phyloP scores from a whole-genome alignment of 148 eudicot genomes.

The Spergularia marina region DNA sequence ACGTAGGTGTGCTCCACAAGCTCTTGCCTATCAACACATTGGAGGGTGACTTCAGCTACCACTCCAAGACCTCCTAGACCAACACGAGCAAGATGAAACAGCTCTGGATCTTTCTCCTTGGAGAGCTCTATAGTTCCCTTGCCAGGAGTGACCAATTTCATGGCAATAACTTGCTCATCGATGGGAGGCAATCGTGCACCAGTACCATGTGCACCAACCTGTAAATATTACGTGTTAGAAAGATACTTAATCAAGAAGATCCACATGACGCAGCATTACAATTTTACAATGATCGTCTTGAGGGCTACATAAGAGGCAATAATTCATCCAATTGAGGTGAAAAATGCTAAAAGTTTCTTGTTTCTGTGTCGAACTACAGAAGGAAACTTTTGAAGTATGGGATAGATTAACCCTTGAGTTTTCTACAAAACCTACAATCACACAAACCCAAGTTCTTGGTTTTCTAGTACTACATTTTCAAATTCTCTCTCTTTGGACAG shows the following conservation, averaged over 20 bases:
- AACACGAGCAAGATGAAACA: slow-evolving; percentile 92
- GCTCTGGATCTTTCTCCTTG: slow-evolving; percentile 86
- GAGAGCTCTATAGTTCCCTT: slow-evolving; percentile 91
- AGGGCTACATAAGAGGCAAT: no score
- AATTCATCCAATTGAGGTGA: neutral
- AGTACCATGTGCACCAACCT: slow-evolving; percentile 99
- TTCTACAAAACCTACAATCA: no score
- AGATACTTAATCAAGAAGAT: slow-evolving; percentile 8
- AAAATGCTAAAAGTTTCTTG: neutral
- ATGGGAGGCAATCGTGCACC: slow-evolving; percentile 96
- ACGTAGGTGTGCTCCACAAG: slow-evolving; percentile 94
- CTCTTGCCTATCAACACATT: slow-evolving; percentile 93
- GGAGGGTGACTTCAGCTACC: slow-evolving; percentile 95
- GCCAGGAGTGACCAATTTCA: slow-evolving; percentile 91
- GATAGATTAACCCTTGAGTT: no score
- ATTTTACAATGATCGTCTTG: no score
- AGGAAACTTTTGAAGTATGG: no score
- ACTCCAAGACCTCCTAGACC: slow-evolving; percentile 98
- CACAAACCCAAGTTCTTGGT: no score
- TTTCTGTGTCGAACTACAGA: no score
- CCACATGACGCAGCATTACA: no score
- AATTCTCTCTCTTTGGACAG: neutral
- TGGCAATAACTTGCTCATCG: slow-evolving; percentile 92
- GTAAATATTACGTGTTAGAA: slow-evolving; percentile 22
- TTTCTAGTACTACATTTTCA: no score